Evolutionary conservation across 129 eudicot genomes (phyloP), one percentile per base, ranked within the genome.

Genomic region (Logfia minima): DNA sequence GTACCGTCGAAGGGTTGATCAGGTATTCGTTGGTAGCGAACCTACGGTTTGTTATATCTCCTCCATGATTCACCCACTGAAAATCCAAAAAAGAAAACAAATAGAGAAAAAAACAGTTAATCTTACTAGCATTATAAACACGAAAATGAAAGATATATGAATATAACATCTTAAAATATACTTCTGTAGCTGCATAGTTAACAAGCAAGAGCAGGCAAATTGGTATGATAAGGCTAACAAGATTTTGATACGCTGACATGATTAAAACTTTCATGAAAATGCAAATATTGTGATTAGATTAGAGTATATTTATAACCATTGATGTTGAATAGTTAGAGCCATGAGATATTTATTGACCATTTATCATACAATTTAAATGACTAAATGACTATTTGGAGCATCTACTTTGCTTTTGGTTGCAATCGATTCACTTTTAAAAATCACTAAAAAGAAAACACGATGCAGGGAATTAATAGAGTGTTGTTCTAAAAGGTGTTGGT

Each of bases 31-130:
- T 76, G 1, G 29, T 16, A 4, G 88, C 87, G 26, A 53, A 81
- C 65, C 96, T 84, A 52, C 86, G 70, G 74, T 92, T 92, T 4
- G 75, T 67, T 53, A 87, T 29, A 77, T 83, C 90, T 24, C 93
- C 88, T 56, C 97, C 96, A 66, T 92, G 97, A 77, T 86, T 92
- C 11, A 75, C 67, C 96, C 97, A 89, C 91, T 89, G 86, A 72
- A 67, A 65, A 55, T 28, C 32, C 19, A 11, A 43, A 39, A 62
- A 16, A 16, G 1, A 6, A 64, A 24, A 24, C 1, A 65, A 65
- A 18, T 2, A 28, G 4, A 64, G 68, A n/a, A 24, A 24, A 1
- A 23, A 31, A 58, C 39, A 62, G 52, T 73, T 34, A 66, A 66
- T 32, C 60, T 51, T 18, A 32, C n/a, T 22, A 63, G 9, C 22